Base-by-base conservation (phyloP, 2,329 filamentous ascomycete species). In the Phialophora verrucosa region DNA sequence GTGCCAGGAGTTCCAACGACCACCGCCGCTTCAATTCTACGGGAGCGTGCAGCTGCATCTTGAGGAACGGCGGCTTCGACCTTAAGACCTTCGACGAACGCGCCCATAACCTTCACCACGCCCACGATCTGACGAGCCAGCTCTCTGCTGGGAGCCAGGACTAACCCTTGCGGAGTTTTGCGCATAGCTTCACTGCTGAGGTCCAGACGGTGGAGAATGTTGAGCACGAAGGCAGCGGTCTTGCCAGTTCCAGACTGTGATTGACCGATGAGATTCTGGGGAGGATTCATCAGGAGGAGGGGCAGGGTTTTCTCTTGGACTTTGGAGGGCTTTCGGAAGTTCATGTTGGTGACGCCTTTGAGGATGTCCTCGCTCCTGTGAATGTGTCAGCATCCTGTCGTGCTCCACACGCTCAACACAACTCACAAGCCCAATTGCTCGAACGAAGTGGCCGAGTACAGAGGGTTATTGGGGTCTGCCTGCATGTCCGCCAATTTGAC, bases 221-320 rank as follows among this genome's bases (percentile, higher is more conserved):
- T 96, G 69, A 97, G 89, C 54, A 95, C 91, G 78, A 99, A 99
- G 25, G 95, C 95, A 23, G 93, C 95, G 0, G 95, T 99, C 84
- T 99, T 99, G 75, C 95, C 95, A 23, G 95, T 99, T 73, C 95
- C 95, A 1, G 95, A 99, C 79, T 99, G 95, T n/a, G 95, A 99
- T 80, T 99, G 95, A 3, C 93, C 95, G 75, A 99, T 94, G 86
- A 99, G 91, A 80, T 98, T 98, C 71, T 85, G 85, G 0, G 94
- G 90, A n/a, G 95, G 94, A 75, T 97, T 84, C 73, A 86, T 83
- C 70, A 99, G 86, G 75, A 99, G 90, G 63, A 99, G 85, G 31
- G 95, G 95, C 20, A 99, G 86, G 1, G 95, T 95, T 73, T 90
- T 92, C 79, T 97, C 95, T 82, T 99, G 95, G 71, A 99, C 96